phyloP scores from a whole-genome alignment of 2,329 filamentous ascomycete species.

The Curvularia hawaiiensis region DNA sequence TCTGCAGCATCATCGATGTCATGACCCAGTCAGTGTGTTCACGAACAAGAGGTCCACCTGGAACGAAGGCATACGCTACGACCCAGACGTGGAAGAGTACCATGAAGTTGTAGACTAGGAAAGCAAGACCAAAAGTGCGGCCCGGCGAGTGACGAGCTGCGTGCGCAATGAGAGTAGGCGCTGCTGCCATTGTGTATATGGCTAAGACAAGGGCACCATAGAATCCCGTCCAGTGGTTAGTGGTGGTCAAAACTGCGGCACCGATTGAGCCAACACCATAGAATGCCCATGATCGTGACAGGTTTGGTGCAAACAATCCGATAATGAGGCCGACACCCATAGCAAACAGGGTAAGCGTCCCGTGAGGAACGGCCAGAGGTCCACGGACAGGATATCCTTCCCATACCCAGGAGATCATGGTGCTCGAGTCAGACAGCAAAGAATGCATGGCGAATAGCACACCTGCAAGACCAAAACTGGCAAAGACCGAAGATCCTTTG shows the following conservation, averaged over 20 bases:
- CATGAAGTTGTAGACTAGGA: conserved; percentile 90
- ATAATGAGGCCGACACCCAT: conserved; percentile 83
- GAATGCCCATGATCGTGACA: conserved; percentile 78
- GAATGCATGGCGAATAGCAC: conserved; percentile 91
- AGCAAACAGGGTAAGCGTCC: conserved; percentile 80
- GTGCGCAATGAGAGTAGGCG: conserved; percentile 74
- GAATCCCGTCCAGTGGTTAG: conserved; percentile 85
- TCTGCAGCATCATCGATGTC: conserved; percentile 79
- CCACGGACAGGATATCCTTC: conserved; percentile 92
- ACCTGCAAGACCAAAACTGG: conserved; percentile 79
- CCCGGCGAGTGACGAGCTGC: conserved; percentile 79
- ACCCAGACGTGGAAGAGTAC: conserved; percentile 99
- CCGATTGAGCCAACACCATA: conserved; percentile 80
- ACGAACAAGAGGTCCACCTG: conserved; percentile 87
- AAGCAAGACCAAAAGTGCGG: conserved; percentile 83
- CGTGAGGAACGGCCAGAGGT: conserved; percentile 87
- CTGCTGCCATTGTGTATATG: conserved; percentile 80
- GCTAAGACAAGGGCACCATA: conserved; percentile 79
- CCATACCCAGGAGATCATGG: conserved; percentile 99
- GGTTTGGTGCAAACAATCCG: conserved; percentile 72
- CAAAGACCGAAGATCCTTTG: conserved; percentile 71
- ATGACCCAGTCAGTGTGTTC: conserved; percentile 98
- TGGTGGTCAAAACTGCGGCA: conserved; percentile 76
- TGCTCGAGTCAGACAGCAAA: conserved; percentile 93
- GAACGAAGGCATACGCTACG: conserved; percentile 97